These are phyloP conservation scores for Epichloe amarillans DNA, from an alignment of 2,329 filamentous ascomycete genomes.

Conservation along the genomic window DNA sequence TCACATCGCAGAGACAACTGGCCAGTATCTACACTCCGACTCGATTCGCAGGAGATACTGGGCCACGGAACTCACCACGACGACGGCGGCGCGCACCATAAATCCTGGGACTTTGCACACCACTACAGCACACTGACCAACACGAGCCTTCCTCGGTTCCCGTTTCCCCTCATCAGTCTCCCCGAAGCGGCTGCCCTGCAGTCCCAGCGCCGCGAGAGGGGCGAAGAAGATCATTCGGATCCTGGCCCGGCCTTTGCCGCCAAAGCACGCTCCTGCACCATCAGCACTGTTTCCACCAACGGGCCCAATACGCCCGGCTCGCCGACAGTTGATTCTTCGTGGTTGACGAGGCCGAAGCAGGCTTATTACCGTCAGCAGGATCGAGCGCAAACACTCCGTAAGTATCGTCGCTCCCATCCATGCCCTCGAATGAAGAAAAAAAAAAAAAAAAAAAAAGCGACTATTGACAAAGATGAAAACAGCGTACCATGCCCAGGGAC, in stretches of 20 bases:
- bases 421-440: background rate
- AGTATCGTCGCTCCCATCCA: background rate
- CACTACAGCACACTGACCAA: constrained; percentile 13
- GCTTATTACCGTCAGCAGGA: background rate
- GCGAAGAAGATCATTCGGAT: constrained; percentile 25
- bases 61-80: background rate
- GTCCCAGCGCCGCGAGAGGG: constrained; percentile 17
- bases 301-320: constrained; percentile 16
- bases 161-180: constrained; percentile 24
- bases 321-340: constrained; percentile 5
- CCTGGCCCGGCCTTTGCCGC: constrained; percentile 15
- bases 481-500: background rate
- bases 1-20: background rate
- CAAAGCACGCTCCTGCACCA: constrained; percentile 16
- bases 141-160: constrained; percentile 15
- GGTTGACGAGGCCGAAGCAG: constrained; percentile 1
- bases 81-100: background rate
- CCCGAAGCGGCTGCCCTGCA: constrained; percentile 23
- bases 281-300: constrained; percentile 18
- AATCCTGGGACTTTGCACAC: constrained; percentile 5
- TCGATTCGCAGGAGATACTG: constrained; percentile 5
- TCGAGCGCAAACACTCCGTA: constrained; percentile 2
- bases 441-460: background rate
- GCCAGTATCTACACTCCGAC: background rate
- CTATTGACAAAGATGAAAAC: background rate